Conservation (phyloP, 306 rosid genomes). For the Quercus rubra region DNA sequence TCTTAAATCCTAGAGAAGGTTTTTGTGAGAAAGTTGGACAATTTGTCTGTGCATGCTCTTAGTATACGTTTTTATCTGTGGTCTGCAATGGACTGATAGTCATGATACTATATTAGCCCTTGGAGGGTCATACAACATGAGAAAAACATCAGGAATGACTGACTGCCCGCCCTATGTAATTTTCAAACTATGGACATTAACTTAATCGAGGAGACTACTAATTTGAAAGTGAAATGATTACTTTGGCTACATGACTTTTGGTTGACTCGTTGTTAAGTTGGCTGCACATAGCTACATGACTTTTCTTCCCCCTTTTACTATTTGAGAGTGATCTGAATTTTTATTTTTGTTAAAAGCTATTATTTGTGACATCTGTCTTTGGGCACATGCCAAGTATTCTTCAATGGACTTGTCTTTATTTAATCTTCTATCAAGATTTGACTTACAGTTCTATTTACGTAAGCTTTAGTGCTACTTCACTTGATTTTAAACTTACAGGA, state of each 20-base stretch:
- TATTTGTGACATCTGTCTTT: not conserved
- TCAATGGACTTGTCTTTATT: not conserved
- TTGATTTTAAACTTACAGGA: slow-evolving; percentile 50
- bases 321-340: not conserved
- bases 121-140: not conserved
- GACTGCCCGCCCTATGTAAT: not conserved
- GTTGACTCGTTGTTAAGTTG: not conserved
- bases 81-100: too few species aligned
- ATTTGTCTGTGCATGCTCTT: not conserved
- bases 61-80: not conserved
- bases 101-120: not conserved
- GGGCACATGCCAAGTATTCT: not conserved
- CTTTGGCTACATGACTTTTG: not conserved
- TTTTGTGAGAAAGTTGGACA: too few species aligned
- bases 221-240: not conserved
- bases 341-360: not conserved
- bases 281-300: not conserved
- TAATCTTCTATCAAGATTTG: not conserved
- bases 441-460: not conserved
- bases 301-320: not conserved
- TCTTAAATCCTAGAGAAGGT: too few species aligned
- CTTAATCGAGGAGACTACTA: not conserved
- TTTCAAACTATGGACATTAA: not conserved
- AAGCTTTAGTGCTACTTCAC: not conserved
- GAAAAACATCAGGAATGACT: not conserved